A percentile compares a stretch with the other conserved stretches of the same genome.
phyloP scores from a whole-genome alignment of 108 stramenopile genomes.

The Nitzschia palea region DNA sequence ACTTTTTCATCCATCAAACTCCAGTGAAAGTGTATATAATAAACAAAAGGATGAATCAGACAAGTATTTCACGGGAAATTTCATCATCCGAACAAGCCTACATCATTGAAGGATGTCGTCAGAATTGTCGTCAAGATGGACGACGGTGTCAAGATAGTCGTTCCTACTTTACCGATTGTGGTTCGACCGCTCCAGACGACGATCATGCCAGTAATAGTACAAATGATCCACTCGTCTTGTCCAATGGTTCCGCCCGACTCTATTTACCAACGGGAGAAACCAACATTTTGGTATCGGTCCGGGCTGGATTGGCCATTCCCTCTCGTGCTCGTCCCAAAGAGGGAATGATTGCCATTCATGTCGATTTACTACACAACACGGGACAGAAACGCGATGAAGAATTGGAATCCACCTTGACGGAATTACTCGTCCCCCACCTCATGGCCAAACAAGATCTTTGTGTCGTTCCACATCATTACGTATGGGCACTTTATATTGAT shows the following conservation, averaged over 20 bases:
- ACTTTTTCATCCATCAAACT: too few species aligned
- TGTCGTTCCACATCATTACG: conserved; percentile 57
- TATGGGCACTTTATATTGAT: conserved; percentile 68
- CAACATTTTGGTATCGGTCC: conserved; percentile 67
- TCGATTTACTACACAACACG: conserved; percentile 49
- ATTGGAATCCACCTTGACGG: conserved; percentile 46
- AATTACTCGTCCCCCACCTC: conserved; percentile 53
- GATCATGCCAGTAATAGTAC: conserved; percentile 9
- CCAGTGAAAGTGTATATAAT: too few species aligned
- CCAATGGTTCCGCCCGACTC: conserved; percentile 70
- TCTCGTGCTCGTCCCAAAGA: conserved; percentile 42
- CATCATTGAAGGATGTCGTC: conserved; percentile 66
- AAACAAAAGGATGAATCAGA: too few species aligned
- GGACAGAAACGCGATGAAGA: conserved; percentile 25
- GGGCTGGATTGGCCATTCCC: conserved; percentile 68
- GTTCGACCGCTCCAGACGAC: neutral
- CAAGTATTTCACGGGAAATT: conserved; percentile 29
- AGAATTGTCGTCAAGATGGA: conserved; percentile 69
- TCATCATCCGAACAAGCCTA: conserved; percentile 66
- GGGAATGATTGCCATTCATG: conserved; percentile 58
- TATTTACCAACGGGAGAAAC: conserved; percentile 59
- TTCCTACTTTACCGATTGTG: conserved; percentile 39
- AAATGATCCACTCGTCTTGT: conserved; percentile 49
- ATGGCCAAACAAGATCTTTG: conserved; percentile 48
- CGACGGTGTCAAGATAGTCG: conserved; percentile 52